phyloP scores from a whole-genome alignment of 257 asterid species.

The Cinchona pubescens region DNA sequence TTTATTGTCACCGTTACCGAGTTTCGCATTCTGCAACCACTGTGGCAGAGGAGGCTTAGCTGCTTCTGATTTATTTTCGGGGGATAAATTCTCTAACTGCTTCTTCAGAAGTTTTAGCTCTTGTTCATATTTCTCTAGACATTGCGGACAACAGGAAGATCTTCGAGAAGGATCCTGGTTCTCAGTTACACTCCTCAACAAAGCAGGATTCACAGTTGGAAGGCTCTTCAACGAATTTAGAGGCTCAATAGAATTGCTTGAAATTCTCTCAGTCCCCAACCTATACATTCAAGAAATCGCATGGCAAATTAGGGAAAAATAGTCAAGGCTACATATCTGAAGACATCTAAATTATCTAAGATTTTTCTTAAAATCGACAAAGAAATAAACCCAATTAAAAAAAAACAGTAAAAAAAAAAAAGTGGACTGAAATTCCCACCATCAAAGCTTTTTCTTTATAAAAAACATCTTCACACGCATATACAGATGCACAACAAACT shows the following conservation, averaged over 20 bases:
- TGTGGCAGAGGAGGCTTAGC: constrained; percentile 55
- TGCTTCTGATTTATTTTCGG: constrained; percentile 41
- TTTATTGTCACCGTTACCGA: constrained; percentile 36
- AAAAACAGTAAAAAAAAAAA: background rate
- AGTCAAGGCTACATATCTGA: background rate
- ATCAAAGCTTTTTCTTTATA: background rate
- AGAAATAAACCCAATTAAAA: too few relatives aligned
- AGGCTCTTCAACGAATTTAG: constrained; percentile 41
- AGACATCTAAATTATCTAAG: background rate
- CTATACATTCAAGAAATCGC: constrained; percentile 34
- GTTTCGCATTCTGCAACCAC: constrained; percentile 70
- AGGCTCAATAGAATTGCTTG: constrained; percentile 45
- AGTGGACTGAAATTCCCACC: background rate
- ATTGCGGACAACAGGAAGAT: constrained; percentile 51
- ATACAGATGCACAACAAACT: background rate
- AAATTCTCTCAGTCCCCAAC: constrained; percentile 52
- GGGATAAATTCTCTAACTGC: constrained; percentile 51
- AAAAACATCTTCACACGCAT: background rate
- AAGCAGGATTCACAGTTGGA: constrained; percentile 32
- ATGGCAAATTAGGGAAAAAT: background rate
- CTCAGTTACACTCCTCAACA: constrained; percentile 35
- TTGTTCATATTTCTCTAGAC: constrained; percentile 51
- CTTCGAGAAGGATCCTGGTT: constrained; percentile 40
- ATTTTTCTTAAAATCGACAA: background rate
- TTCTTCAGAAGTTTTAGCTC: constrained; percentile 55